phyloP scores from a whole-genome alignment of 768 basidiomycete genomes.

The Suillus subalutaceus region DNA sequence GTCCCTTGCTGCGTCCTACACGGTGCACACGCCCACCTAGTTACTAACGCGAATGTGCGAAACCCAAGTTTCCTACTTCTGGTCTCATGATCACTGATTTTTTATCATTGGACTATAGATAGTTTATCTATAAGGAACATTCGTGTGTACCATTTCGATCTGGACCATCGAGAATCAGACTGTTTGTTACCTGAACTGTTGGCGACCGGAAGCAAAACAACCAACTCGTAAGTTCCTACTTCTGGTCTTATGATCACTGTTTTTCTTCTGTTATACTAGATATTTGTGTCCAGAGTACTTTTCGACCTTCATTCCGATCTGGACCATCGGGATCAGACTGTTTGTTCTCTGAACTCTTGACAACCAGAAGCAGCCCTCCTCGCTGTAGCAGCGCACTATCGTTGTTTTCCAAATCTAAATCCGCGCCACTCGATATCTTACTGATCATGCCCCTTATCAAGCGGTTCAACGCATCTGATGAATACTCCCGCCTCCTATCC shows the following conservation, averaged over 20 bases:
- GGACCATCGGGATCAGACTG: neutral
- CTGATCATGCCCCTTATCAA: constrained; percentile 15
- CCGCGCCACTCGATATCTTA: constrained; percentile 1
- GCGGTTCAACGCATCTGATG: constrained; percentile 9
- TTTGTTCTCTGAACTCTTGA: neutral
- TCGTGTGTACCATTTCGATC: neutral
- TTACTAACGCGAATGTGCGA: neutral
- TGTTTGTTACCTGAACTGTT: no score
- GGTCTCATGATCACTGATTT: neutral
- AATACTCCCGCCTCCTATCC: constrained; percentile 8
- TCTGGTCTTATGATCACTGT: neutral
- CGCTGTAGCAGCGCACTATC: neutral
- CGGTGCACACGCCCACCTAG: neutral
- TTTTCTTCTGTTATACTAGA: no score
- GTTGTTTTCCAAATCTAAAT: neutral
- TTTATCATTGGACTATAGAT: neutral
- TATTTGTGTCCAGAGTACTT: neutral
- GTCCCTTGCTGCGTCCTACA: neutral
- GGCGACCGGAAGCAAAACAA: no score
- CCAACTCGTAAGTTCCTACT: neutral
- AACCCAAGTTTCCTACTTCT: neutral
- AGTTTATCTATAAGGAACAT: neutral
- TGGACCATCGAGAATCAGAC: neutral
- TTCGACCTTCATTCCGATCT: neutral
- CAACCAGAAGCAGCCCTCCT: neutral